phyloP scores from a whole-genome alignment of 805 yeast species.

The Yarrowia phangngaensis region DNA sequence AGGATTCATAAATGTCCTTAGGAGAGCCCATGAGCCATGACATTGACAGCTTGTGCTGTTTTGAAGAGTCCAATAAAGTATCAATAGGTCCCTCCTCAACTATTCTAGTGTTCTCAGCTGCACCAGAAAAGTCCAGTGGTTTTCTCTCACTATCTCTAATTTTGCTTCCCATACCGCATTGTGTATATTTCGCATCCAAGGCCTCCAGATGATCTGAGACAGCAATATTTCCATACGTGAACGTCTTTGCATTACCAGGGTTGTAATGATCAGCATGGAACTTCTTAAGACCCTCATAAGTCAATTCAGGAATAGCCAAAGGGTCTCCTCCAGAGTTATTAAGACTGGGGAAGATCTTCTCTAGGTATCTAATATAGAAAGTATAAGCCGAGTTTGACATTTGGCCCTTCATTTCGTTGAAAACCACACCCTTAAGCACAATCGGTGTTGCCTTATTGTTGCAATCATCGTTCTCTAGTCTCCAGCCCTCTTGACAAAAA shows the following conservation, averaged over 20 bases:
- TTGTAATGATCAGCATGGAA: conserved; percentile 78
- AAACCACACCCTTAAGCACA: conserved; percentile 89
- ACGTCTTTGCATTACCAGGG: conserved; percentile 83
- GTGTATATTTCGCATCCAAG: conserved; percentile 39
- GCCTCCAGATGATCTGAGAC: conserved; percentile 53
- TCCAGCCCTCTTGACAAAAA: conserved; percentile 96
- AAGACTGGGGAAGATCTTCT: conserved; percentile 76
- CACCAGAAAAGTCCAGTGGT: conserved; percentile 30
- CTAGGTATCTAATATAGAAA: conserved; percentile 79
- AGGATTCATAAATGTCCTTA: conserved; percentile 60
- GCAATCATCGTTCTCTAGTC: conserved; percentile 69
- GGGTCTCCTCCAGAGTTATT: conserved; percentile 97
- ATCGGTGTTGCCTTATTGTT: conserved; percentile 59
- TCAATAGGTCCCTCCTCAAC: conserved; percentile 72
- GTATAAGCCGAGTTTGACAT: conserved; percentile 82
- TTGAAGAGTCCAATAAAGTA: conserved; percentile 60
- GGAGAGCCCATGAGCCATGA: conserved; percentile 88
- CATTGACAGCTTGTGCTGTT: conserved; percentile 73
- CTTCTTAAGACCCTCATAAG: conserved; percentile 68
- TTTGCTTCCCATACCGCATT: conserved; percentile 30
- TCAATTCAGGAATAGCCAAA: conserved; percentile 62
- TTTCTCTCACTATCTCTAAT: conserved; percentile 22
- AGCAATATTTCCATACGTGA: conserved; percentile 80
- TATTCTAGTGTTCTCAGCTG: conserved; percentile 39
- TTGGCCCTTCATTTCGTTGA: conserved; percentile 98